These are phyloP conservation scores for Penicillium sp. DNA, from an alignment of 2,329 filamentous ascomycete genomes.

Conservation along the genomic window DNA sequence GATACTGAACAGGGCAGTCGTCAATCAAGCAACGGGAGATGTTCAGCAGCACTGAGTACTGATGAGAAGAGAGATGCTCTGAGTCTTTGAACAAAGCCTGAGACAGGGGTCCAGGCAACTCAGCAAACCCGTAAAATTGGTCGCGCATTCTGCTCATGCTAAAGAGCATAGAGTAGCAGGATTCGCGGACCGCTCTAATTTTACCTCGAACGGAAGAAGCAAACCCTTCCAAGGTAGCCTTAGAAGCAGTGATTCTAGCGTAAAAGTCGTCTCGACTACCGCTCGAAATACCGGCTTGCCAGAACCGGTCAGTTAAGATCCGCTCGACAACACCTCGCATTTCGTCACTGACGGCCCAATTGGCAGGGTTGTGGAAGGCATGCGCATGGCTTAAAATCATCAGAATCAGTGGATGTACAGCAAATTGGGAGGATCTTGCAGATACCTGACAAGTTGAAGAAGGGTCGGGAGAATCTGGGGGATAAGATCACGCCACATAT, in stretches of 20 bases:
- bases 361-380: slow-evolving; percentile 83
- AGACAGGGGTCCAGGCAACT: slow-evolving; percentile 80
- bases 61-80: slow-evolving; percentile 82
- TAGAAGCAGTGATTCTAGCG: slow-evolving; percentile 84
- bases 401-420: not conserved
- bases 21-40: slow-evolving; percentile 87
- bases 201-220: slow-evolving; percentile 90
- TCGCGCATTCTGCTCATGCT: slow-evolving; percentile 86
- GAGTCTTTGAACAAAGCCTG: slow-evolving; percentile 84
- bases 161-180: slow-evolving; percentile 91
- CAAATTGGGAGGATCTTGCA: not conserved
- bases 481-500: slow-evolving; percentile 84
- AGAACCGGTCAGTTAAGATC: slow-evolving; percentile 92
- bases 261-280: slow-evolving; percentile 98
- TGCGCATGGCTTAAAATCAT: slow-evolving; percentile 71
- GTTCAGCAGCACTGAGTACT: slow-evolving; percentile 90
- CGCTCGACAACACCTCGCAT: slow-evolving; percentile 77
- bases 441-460: slow-evolving; percentile 75
- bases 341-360: slow-evolving; percentile 79
- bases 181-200: slow-evolving; percentile 86
- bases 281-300: slow-evolving; percentile 95
- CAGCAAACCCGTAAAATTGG: slow-evolving; percentile 87
- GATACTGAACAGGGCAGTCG: slow-evolving; percentile 80
- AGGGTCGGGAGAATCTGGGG: slow-evolving; percentile 83
- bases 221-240: slow-evolving; percentile 86